Evolutionary conservation across 176 grass and related monocot species (phyloP).

Genomic region (Cenchrus purpureus): DNA sequence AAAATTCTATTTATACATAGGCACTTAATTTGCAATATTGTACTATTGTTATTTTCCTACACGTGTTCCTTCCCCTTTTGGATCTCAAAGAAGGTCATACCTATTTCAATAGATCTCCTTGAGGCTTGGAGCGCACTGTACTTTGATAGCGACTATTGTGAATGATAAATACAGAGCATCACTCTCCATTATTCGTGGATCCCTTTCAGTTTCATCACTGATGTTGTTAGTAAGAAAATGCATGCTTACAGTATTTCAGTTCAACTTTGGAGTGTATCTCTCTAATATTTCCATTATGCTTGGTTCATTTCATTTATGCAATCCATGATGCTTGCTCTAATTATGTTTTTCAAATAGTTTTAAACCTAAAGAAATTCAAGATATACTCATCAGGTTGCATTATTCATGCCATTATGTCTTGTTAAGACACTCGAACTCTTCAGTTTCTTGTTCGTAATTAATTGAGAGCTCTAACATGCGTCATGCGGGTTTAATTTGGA

Average conservation of each 20-base stretch:
- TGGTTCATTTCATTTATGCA: conserved; percentile 18
- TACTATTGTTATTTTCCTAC: too few species aligned
- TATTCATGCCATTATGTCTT: too few species aligned
- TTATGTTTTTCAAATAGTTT: conserved; percentile 15
- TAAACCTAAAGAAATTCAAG: conserved; percentile 14
- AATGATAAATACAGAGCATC: conserved; percentile 88
- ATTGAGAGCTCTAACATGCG: too few species aligned
- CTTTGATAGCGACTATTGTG: conserved; percentile 83
- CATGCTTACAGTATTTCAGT: not conserved
- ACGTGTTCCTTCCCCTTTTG: too few species aligned
- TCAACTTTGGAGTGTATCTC: not conserved
- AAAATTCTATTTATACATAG: too few species aligned
- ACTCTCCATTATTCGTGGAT: conserved; percentile 84
- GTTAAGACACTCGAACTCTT: not conserved
- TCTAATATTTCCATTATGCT: not conserved
- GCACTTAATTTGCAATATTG: too few species aligned
- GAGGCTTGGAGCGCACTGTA: conserved; percentile 77
- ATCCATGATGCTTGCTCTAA: not conserved
- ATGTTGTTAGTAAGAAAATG: conserved; percentile 77
- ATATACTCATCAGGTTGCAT: not conserved
- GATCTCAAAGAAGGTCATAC: too few species aligned
- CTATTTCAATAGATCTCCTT: too few species aligned
- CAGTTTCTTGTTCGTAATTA: too few species aligned
- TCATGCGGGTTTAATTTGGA: too few species aligned
- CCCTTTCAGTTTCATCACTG: conserved; percentile 90